A percentile compares a stretch with the other conserved stretches of the same genome.
Conservation (phyloP, 352 stramenopile species). For the Phytophthora crassamura region DNA sequence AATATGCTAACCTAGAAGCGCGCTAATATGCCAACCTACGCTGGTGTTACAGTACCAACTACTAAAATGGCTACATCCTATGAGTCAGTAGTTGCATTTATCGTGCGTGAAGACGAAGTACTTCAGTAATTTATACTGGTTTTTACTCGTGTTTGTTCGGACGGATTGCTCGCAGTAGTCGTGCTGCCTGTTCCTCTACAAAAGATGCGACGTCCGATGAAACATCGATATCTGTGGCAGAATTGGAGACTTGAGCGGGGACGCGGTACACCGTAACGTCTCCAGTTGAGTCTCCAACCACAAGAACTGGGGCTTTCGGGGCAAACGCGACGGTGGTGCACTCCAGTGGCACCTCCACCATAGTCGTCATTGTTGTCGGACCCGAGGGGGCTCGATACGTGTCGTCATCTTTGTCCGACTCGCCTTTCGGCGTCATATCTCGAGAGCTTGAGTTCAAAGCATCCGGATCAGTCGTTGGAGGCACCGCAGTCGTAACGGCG, state of each 20-base stretch:
- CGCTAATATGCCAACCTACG: too few species aligned
- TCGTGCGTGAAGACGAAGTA: too few species aligned
- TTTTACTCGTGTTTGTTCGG: slow-evolving; percentile 63
- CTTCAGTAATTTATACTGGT: background rate
- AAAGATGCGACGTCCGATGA: slow-evolving; percentile 27
- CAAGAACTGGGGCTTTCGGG: slow-evolving; percentile 69
- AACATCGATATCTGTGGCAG: background rate
- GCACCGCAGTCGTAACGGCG: slow-evolving; percentile 12
- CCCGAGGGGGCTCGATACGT: slow-evolving; percentile 6
- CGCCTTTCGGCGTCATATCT: slow-evolving; percentile 27
- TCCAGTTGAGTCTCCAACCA: slow-evolving; percentile 79
- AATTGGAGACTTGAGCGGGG: slow-evolving; percentile 41
- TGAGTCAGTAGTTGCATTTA: too few species aligned
- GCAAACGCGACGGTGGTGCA: slow-evolving; percentile 81
- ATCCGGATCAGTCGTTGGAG: slow-evolving; percentile 6
- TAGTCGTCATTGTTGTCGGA: background rate
- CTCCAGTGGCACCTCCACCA: slow-evolving; percentile 57
- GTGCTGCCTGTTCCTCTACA: slow-evolving; percentile 61
- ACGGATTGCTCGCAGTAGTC: slow-evolving; percentile 56
- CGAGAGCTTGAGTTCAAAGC: slow-evolving; percentile 10
- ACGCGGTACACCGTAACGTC: slow-evolving; percentile 83
- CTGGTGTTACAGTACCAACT: too few species aligned
- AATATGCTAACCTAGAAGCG: too few species aligned
- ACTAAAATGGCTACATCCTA: too few species aligned
- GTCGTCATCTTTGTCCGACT: slow-evolving; percentile 8